Evolutionary conservation across 192 early-diverging fungal species (phyloP).

Genomic region (Chytriomyces confervae): DNA sequence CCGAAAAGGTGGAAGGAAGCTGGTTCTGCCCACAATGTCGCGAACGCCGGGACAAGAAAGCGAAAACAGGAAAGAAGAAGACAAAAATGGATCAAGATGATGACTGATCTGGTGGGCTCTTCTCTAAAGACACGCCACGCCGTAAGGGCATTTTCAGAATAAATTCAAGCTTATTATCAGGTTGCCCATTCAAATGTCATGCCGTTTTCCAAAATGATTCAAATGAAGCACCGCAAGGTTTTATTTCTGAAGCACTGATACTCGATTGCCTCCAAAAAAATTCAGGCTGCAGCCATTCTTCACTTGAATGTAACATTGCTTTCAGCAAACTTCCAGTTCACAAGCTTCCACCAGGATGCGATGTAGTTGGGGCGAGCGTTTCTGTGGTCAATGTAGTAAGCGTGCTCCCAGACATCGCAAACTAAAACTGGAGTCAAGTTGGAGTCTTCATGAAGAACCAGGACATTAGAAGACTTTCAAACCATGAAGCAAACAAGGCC

Average conservation of each 20-base stretch:
- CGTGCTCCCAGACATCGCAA: constrained; percentile 96
- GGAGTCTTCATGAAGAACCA: not conserved
- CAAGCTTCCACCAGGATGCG: constrained; percentile 90
- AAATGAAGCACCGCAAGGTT: too few relatives aligned
- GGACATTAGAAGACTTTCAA: constrained; percentile 25
- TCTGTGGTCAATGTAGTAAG: constrained; percentile 98
- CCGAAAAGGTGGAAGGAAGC: constrained; percentile 84
- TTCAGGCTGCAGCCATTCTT: not conserved
- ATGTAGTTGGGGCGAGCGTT: constrained; percentile 97
- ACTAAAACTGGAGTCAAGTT: constrained; percentile 76
- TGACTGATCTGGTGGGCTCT: too few relatives aligned
- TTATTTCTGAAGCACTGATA: not conserved
- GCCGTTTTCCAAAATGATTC: too few relatives aligned
- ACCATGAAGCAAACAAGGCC: constrained; percentile 5
- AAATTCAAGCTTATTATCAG: too few relatives aligned
- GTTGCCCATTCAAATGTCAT: too few relatives aligned
- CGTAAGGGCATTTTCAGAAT: too few relatives aligned
- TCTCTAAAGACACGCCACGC: too few relatives aligned
- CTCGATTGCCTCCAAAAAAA: not conserved
- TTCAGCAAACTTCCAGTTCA: constrained; percentile 86
- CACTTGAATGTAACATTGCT: not conserved
- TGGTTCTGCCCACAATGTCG: constrained; percentile 94
- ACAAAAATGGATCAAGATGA: too few relatives aligned
- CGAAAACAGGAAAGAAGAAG: not conserved
- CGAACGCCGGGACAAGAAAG: constrained; percentile 26